A percentile compares a stretch with the other conserved stretches of the same genome.
Evolutionary conservation across 371 early-diverging fungal species (phyloP).

Genomic region (Umbelopsis sp.): DNA sequence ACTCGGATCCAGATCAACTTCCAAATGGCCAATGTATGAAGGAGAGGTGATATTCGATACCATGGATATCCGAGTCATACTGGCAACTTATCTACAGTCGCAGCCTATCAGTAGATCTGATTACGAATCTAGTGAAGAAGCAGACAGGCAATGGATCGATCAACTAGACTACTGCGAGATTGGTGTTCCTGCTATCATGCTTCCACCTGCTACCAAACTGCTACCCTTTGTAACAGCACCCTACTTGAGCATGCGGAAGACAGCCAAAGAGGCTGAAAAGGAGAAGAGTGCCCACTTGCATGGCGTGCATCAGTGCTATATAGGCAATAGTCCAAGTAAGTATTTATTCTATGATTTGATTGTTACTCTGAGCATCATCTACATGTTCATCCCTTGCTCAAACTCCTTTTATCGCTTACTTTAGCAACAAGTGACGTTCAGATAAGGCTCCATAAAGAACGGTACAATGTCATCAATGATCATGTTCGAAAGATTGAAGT

Average conservation of each 20-base stretch:
- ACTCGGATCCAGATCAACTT: conserved; percentile 23
- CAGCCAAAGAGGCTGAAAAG: conserved; percentile 30
- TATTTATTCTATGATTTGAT: not conserved
- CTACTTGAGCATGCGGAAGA: conserved; percentile 49
- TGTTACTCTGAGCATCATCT: not conserved
- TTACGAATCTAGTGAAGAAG: conserved; percentile 15
- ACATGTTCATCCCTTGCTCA: not conserved
- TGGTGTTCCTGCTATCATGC: conserved; percentile 19
- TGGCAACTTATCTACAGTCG: conserved; percentile 22
- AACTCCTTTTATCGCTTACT: not conserved
- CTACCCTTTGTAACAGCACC: conserved; percentile 61
- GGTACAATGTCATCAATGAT: conserved; percentile 44
- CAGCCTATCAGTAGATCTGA: not conserved
- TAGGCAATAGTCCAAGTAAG: conserved; percentile 41
- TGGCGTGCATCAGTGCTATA: conserved; percentile 38
- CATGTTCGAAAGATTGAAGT: conserved; percentile 33
- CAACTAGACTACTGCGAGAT: conserved; percentile 33
- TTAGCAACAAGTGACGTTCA: conserved; percentile 48
- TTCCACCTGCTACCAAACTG: conserved; percentile 34
- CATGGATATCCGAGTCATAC: conserved; percentile 37
- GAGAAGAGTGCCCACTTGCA: conserved; percentile 33
- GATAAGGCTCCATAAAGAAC: conserved; percentile 36
- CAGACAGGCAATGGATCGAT: conserved; percentile 38
- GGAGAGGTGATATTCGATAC: conserved; percentile 31
- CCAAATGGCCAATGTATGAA: conserved; percentile 31